These are phyloP conservation scores for Lactarius quietus DNA, from an alignment of 768 basidiomycete species.

Conservation along the genomic window DNA sequence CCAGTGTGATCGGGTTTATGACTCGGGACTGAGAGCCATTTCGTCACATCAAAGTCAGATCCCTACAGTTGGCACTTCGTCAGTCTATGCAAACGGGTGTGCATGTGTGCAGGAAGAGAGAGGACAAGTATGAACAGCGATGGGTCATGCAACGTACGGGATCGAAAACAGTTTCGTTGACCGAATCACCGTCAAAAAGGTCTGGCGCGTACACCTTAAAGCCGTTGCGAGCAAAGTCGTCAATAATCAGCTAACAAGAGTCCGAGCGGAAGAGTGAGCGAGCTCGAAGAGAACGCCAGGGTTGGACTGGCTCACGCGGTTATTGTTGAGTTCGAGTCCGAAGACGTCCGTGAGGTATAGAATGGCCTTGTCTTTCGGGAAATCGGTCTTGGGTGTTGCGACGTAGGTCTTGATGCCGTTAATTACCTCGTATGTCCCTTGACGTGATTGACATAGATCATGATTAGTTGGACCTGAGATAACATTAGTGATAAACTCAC, in stretches of 20 bases:
- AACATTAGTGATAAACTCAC: constrained; percentile 25
- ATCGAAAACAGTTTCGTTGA: constrained; percentile 25
- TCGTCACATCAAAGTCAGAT: not conserved
- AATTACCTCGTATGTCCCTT: constrained; percentile 37
- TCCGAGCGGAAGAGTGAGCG: not conserved
- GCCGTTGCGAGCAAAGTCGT: constrained; percentile 42
- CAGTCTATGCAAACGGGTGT: not conserved
- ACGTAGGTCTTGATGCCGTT: no score
- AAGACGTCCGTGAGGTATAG: no score
- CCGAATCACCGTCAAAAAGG: constrained; percentile 30
- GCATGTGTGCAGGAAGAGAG: not conserved
- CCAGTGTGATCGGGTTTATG: constrained; percentile 27
- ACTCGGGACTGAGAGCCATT: constrained; percentile 7
- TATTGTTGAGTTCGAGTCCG: constrained; percentile 35
- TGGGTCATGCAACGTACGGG: constrained; percentile 14
- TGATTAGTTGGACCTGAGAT: not conserved
- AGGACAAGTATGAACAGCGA: not conserved
- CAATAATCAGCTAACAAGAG: constrained; percentile 38
- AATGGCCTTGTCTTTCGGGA: no score
- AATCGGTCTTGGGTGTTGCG: no score
- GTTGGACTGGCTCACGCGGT: constrained; percentile 26
- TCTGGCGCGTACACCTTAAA: constrained; percentile 29
- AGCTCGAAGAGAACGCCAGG: not conserved
- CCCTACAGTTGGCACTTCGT: not conserved
- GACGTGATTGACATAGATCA: no score